Evolutionary conservation across 2,329 filamentous ascomycete genomes (phyloP).

Genomic region (Botrytis squamosa): DNA sequence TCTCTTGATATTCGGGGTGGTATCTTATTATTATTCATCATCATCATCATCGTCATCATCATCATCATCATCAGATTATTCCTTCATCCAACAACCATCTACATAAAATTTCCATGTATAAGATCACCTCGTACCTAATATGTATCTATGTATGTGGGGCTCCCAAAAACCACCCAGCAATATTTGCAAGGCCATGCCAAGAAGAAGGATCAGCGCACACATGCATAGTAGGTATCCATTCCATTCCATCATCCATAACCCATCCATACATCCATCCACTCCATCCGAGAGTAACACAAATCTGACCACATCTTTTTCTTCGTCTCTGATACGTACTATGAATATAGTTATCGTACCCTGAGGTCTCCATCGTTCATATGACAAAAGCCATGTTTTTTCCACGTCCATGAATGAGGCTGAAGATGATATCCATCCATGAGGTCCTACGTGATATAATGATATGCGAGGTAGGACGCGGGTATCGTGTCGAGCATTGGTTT

Average conservation of each 20-base stretch:
- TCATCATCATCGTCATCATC: no score
- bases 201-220: not conserved
- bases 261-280: not conserved
- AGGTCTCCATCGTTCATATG: not conserved
- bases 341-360: no score
- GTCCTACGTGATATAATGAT: not conserved
- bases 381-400: not conserved
- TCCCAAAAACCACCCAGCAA: not conserved
- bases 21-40: no score
- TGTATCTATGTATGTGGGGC: not conserved
- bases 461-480: not conserved
- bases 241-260: not conserved
- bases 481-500: not conserved
- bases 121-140: no score
- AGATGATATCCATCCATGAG: not conserved
- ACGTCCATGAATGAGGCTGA: not conserved
- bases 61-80: no score
- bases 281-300: not conserved
- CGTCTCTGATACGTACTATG: no score
- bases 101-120: not conserved
- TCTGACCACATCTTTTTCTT: slow-evolving; percentile 1
- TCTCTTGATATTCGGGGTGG: no score
- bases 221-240: not conserved
- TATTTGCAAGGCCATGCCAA: slow-evolving; percentile 2
- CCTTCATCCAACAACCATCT: not conserved